Conservation (phyloP, 805 yeast genomes). For the Candida jianshihensis region DNA sequence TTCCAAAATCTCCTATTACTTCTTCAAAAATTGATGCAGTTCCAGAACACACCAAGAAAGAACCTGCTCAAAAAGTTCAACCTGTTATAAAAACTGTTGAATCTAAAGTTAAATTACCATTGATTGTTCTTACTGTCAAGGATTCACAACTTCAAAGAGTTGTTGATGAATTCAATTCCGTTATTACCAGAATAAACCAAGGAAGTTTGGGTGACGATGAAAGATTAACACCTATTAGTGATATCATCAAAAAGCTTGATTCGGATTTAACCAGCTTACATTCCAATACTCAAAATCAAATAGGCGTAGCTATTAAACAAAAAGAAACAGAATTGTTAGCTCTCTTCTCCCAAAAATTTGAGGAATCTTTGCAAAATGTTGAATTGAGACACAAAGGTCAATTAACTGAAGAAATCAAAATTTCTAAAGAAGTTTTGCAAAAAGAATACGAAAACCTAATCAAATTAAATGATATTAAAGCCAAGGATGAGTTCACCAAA, state of each 20-base stretch:
- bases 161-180: constrained; percentile 18
- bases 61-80: constrained; percentile 1
- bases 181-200: constrained; percentile 18
- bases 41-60: constrained; percentile 13
- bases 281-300: constrained; percentile 6
- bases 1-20: constrained; percentile 34
- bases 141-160: constrained; percentile 22
- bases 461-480: constrained; percentile 56
- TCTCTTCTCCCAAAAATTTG: constrained; percentile 53
- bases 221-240: constrained; percentile 9
- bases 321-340: constrained; percentile 53
- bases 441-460: constrained; percentile 72
- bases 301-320: constrained; percentile 15
- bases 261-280: constrained; percentile 12
- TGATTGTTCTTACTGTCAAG: constrained; percentile 24
- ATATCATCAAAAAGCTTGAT: constrained; percentile 16
- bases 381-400: constrained; percentile 52
- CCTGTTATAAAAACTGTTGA: constrained; percentile 10
- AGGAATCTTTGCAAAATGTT: constrained; percentile 51
- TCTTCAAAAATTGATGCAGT: constrained; percentile 26
- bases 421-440: constrained; percentile 56
- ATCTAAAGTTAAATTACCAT: constrained; percentile 12
- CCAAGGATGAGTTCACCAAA: constrained; percentile 59
- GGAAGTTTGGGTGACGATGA: constrained; percentile 13
- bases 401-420: constrained; percentile 57